Conservation (phyloP, 805 yeast species). For the Saturnispora kantuleensis region DNA sequence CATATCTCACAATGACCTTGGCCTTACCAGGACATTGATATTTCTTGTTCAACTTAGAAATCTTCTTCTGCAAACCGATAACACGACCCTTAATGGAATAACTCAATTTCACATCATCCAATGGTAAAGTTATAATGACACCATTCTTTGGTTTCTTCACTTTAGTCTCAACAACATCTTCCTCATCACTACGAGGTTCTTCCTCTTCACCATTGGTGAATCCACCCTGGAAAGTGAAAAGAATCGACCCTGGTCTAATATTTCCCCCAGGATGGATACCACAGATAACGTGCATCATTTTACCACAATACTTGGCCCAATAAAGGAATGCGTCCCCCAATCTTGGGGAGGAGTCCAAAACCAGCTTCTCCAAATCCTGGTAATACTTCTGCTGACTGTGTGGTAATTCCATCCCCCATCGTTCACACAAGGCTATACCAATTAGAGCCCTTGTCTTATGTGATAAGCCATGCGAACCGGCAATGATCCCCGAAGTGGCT, state of each 20-base stretch:
- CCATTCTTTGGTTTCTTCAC: constrained; percentile 16
- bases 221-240: constrained; percentile 30
- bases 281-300: constrained; percentile 66
- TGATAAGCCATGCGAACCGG: constrained; percentile 67
- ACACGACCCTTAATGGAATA: constrained; percentile 52
- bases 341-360: constrained; percentile 33
- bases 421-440: constrained; percentile 64
- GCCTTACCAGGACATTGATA: constrained; percentile 38
- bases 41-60: constrained; percentile 43
- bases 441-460: constrained; percentile 62
- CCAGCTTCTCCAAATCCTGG: constrained; percentile 37
- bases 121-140: constrained; percentile 29
- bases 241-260: constrained; percentile 49
- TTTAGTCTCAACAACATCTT: constrained; percentile 10
- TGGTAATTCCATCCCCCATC: constrained; percentile 78
- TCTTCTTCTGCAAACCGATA: constrained; percentile 47
- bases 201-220: constrained; percentile 12
- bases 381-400: constrained; percentile 40
- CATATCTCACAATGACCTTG: constrained; percentile 39
- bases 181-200: constrained; percentile 9
- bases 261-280: constrained; percentile 79
- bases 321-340: constrained; percentile 41
- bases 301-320: constrained; percentile 69
- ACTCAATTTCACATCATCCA: constrained; percentile 48
- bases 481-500: constrained; percentile 64